Conservation (phyloP, 2,329 filamentous ascomycete genomes). For the Amesomyces nigricolor region DNA sequence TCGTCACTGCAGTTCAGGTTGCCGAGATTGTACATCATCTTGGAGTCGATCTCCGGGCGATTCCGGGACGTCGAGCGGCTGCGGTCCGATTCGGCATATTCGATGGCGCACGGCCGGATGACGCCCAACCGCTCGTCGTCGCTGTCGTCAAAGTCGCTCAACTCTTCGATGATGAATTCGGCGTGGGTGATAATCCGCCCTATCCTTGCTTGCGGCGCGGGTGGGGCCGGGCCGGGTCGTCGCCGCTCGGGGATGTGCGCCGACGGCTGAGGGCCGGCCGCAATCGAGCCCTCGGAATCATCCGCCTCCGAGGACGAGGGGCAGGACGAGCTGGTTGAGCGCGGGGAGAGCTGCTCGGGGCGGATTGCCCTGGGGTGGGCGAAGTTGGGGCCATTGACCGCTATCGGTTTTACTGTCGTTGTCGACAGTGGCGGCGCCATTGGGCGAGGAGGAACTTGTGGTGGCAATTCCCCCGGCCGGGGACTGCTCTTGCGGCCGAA, state of each 20-base stretch:
- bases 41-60: constrained; percentile 36
- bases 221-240: constrained; percentile 17
- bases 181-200: constrained; percentile 20
- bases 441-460: constrained; percentile 20
- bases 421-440: constrained; percentile 28
- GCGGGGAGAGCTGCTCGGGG: constrained; percentile 36
- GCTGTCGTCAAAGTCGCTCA: constrained; percentile 42
- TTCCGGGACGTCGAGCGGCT: constrained; percentile 37
- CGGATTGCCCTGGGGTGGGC: constrained; percentile 31
- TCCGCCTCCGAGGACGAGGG: constrained; percentile 29
- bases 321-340: constrained; percentile 33
- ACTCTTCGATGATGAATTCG: constrained; percentile 40
- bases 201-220: constrained; percentile 12
- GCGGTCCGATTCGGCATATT: constrained; percentile 39
- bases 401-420: constrained; percentile 23
- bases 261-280: constrained; percentile 23
- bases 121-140: constrained; percentile 40
- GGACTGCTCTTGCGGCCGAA: constrained; percentile 29
- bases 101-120: constrained; percentile 42
- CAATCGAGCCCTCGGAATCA: constrained; percentile 20
- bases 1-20: constrained; percentile 43
- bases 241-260: constrained; percentile 19
- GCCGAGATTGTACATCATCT: constrained; percentile 40
- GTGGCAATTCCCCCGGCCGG: constrained; percentile 19
- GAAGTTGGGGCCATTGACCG: constrained; percentile 31